Conservation (phyloP, 176 grass and related monocot genomes). For the Paspalum notatum region DNA sequence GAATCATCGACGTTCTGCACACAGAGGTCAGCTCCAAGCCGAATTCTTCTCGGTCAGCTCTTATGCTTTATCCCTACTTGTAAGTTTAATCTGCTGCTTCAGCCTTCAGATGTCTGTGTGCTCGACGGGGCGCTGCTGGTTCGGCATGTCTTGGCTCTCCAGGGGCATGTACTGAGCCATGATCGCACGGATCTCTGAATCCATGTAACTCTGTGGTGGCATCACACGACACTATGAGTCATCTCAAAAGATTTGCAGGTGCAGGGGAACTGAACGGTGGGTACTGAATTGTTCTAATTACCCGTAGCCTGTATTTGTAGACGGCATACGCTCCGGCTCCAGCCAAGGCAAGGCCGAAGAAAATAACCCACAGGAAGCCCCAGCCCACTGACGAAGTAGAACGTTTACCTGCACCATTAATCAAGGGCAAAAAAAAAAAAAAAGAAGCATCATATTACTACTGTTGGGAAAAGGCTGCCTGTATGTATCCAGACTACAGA, state of each 20-base stretch:
- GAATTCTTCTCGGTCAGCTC: not conserved
- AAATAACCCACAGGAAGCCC: constrained; percentile 87
- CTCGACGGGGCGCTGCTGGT: constrained; percentile 46
- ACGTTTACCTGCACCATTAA: constrained; percentile 49
- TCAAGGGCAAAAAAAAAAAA: not conserved
- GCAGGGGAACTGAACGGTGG: not conserved
- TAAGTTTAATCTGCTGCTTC: constrained; percentile 28
- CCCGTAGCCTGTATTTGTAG: constrained; percentile 90
- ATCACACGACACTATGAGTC: not conserved
- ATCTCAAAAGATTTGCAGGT: not conserved
- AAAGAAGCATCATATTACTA: not conserved
- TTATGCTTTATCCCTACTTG: constrained; percentile 18
- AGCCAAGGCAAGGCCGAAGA: constrained; percentile 70
- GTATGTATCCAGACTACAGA: not conserved
- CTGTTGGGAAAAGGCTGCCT: not conserved
- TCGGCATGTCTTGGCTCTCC: constrained; percentile 63
- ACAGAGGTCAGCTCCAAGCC: constrained; percentile 10
- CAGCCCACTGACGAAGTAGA: constrained; percentile 54
- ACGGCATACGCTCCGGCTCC: constrained; percentile 77
- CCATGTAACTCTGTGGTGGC: constrained; percentile 76
- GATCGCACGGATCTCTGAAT: constrained; percentile 90
- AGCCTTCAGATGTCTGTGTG: constrained; percentile 72
- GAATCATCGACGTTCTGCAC: constrained; percentile 3
- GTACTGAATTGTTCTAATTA: constrained; percentile 41
- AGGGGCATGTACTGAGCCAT: constrained; percentile 98